Conservation (phyloP, 306 rosid species). For the Albizia julibrissin region DNA sequence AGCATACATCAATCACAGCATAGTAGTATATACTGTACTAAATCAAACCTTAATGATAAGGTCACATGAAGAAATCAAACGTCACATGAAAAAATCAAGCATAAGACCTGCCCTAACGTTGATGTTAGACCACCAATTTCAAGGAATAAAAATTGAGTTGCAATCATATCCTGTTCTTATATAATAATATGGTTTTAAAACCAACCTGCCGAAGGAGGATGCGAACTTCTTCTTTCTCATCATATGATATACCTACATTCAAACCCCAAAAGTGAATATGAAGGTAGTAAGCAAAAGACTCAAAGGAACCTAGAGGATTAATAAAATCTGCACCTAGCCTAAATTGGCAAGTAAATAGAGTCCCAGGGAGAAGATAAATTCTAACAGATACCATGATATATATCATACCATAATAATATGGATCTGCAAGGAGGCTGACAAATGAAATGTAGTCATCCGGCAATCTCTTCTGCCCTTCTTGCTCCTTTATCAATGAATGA, state of each 20-base stretch:
- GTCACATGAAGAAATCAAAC: conserved; percentile 25
- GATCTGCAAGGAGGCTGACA: conserved; percentile 95
- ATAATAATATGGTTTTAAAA: conserved; percentile 34
- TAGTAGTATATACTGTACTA: background rate
- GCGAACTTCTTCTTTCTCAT: conserved; percentile 98
- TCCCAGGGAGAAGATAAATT: conserved; percentile 35
- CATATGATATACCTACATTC: conserved; percentile 78
- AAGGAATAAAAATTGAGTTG: background rate
- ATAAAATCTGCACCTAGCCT: conserved; percentile 26
- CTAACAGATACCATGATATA: conserved; percentile 52
- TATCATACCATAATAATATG: conserved; percentile 90
- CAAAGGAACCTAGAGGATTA: conserved; percentile 30
- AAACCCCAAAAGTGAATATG: conserved; percentile 42
- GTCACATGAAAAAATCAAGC: conserved; percentile 21
- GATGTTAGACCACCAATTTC: conserved; percentile 12
- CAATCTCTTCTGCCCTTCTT: conserved; percentile 73
- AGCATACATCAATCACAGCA: background rate
- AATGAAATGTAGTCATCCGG: conserved; percentile 82
- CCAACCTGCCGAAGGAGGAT: conserved; percentile 91
- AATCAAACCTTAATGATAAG: conserved; percentile 25
- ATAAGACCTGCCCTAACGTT: background rate
- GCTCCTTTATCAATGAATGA: conserved; percentile 85
- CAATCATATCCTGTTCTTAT: background rate
- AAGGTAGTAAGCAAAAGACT: conserved; percentile 32
- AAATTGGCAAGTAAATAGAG: conserved; percentile 25